Evolutionary conservation across 1,284 basidiomycete species (phyloP), one percentile per base, ranked within the genome.

Genomic region (Trametes hirsuta): DNA sequence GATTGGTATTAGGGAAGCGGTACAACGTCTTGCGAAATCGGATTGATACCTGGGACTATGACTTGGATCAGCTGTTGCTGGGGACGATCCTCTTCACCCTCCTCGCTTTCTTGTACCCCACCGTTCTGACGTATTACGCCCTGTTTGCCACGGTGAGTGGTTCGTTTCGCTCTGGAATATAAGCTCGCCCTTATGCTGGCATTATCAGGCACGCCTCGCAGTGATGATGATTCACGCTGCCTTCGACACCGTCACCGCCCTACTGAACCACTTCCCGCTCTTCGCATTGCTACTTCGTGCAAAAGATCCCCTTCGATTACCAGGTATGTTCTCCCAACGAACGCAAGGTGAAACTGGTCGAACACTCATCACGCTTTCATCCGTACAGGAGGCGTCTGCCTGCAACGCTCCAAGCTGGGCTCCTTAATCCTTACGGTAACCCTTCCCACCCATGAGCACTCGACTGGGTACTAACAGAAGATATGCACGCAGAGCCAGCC

Each of bases 71-170:
- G 72, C 83, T 98, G 11, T 81, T 98, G 34, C 88, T 99, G 34
- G 97, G 97, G 14, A 97, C 97, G 0, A 90, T 99, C 45, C 80
- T 99, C 24, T 98, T 99, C 77, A 98, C 95, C 0, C 82, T 98
- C 15, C 82, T 94, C 4, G 87, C 90, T 0, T 98, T 99, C 73
- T 80, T 98, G 4, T 90, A 94, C 58, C 97, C 97, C 1, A 98
- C 97, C 0, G 86, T 97, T 2, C 71, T 92, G 25, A 90, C 88
- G 0, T 99, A 97, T 72, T 95, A 96, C 66, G 75, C 85, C 0
- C 77, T 95, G 0, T 97, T 98, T 66, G 89, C 90, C 2, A 63
- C 85, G 57, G 93, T 95, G 58, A 72, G 86, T 62, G 18, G 34
- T 6, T 21, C 15, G 1, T 6, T 40, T 14, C 6, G 1, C 15